Conservation (phyloP, 495 filamentous ascomycete genomes). For the Xylaria scruposa region DNA sequence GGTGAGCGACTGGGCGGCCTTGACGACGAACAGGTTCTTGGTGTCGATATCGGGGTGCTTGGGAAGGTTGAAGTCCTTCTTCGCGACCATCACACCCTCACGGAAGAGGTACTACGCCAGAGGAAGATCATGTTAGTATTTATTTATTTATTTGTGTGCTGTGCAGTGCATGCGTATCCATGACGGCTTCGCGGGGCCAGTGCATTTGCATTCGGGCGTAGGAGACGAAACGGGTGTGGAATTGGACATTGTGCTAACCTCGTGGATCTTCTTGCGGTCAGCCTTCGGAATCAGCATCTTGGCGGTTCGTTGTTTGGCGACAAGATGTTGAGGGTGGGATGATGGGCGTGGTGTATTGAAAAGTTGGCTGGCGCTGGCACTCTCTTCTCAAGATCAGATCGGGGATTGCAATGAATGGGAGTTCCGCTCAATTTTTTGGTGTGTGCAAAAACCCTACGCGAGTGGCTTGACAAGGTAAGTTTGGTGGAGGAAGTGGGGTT, state of each 20-base stretch:
- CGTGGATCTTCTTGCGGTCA: conserved; percentile 99
- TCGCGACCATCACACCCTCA: conserved; percentile 98
- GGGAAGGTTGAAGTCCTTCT: conserved; percentile 96
- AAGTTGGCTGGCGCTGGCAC: conserved; percentile 39
- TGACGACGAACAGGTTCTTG: conserved; percentile 99
- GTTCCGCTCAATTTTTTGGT: conserved; percentile 42
- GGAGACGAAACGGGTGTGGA: neutral
- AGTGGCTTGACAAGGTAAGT: conserved; percentile 27
- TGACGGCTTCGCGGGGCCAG: conserved; percentile 20
- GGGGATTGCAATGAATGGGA: conserved; percentile 41
- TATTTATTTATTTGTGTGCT: too few relatives aligned
- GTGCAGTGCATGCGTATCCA: neutral
- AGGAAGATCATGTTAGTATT: conserved; percentile 46
- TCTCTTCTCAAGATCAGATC: conserved; percentile 27
- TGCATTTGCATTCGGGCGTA: neutral
- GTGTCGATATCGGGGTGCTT: conserved; percentile 96
- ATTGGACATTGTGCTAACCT: conserved; percentile 45
- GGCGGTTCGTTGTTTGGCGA: conserved; percentile 56
- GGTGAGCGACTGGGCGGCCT: conserved; percentile 96
- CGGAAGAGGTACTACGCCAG: conserved; percentile 91
- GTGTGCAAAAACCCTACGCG: conserved; percentile 46
- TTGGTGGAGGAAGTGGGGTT: conserved; percentile 18
- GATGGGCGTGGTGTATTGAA: conserved; percentile 36
- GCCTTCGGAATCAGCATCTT: conserved; percentile 97
- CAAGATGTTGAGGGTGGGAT: conserved; percentile 48